Conservation (phyloP, 768 basidiomycete genomes). For the Lentinus tigrinus region DNA sequence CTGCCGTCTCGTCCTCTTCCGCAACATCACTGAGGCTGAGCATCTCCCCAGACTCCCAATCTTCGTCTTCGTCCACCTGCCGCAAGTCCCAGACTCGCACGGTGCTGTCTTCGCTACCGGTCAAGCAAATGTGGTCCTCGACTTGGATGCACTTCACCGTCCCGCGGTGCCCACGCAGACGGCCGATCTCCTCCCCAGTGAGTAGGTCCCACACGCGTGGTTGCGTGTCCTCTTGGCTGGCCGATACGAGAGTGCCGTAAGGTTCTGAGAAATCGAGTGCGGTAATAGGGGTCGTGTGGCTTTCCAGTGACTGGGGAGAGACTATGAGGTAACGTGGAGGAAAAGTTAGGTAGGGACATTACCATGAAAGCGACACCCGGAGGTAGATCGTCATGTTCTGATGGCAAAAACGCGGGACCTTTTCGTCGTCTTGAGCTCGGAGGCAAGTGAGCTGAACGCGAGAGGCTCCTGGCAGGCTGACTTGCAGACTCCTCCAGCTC, state of each 20-base stretch:
- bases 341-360: conserved; percentile 12
- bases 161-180: conserved; percentile 77
- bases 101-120: conserved; percentile 85
- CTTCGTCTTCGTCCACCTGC: conserved; percentile 72
- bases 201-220: conserved; percentile 96
- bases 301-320: conserved; percentile 67
- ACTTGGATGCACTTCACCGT: conserved; percentile 90
- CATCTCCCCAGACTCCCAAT: conserved; percentile 50
- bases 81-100: conserved; percentile 91
- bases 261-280: conserved; percentile 96
- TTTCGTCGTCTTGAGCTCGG: conserved; percentile 70
- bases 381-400: conserved; percentile 95
- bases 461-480: conserved; percentile 28
- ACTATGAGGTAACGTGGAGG: conserved; percentile 5
- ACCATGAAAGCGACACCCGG: conserved; percentile 97
- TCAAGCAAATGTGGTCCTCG: conserved; percentile 86
- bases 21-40: conserved; percentile 61
- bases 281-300: conserved; percentile 78
- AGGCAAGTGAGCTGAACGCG: conserved; percentile 41
- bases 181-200: conserved; percentile 82
- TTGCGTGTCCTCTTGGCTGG: conserved; percentile 80
- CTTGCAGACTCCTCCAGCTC: conserved; percentile 59
- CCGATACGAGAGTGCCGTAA: conserved; percentile 89
- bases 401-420: conserved; percentile 94
- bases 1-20: conserved; percentile 56